Base-by-base conservation (phyloP, 768 basidiomycete genomes). In the Auricularia cornea region DNA sequence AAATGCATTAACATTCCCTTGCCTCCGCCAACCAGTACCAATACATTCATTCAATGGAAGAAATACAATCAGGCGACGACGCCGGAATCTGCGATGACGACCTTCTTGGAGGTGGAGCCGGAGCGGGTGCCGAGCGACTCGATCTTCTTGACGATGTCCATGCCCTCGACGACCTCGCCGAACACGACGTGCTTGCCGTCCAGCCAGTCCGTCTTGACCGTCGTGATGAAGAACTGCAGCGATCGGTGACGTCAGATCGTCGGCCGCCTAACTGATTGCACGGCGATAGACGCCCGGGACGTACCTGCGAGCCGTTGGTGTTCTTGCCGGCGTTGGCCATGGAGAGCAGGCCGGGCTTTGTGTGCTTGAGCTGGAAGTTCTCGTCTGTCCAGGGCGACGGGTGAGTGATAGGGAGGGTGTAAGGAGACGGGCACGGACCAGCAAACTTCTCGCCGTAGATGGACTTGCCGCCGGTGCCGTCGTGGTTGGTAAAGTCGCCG, bases 311-410 rank as follows among this genome's bases (percentile, higher is more conserved):
- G 11, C 80, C 79, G 70, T 83, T 83, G 61, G 81, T 78, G 69
- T 81, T 72, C 12, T 78, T 75, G 14, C 81, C 82, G 59, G 79
- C 74, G 69, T 83, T 84, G 41, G 82, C 82, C 75, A 78, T 80
- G 33, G 81, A 82, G 59, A 84, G 75, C 23, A 79, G 66, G 35
- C 78, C 77, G 4, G 75, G 70, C 60, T 72, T 74, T 70, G 72
- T 68, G 66, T 80, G 79, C 62, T 68, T 70, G 35, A 76, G 26
- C 28, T 70, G 62, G 67, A 79, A 77, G 70, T 72, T 75, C 68
- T 79, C 78, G 66, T 79, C 78, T 79, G 62, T 28, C 30, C 10
- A 14, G 14, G 8, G 1, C 10, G 35, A 38, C 2, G 35, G 35
- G 35, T 38, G 35, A 38, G 35, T 38, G 1, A n/a, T n/a, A n/a